Evolutionary conservation across 2,329 filamentous ascomycete genomes (phyloP).

Genomic region (Colletotrichum eleusines): DNA sequence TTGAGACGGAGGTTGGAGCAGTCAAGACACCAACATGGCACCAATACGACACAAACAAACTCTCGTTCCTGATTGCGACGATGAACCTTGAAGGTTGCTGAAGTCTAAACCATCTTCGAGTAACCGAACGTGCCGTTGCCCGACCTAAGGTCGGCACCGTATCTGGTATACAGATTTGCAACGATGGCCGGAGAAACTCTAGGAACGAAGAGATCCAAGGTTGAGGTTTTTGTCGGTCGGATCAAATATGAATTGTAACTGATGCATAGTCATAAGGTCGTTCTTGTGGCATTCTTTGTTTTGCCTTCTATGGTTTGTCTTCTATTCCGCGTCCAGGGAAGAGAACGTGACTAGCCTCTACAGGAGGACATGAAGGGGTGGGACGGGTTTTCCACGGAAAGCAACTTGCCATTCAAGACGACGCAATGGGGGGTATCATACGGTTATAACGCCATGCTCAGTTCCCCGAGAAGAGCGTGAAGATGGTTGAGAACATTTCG

Average conservation of each 20-base stretch:
- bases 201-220: slow-evolving; percentile 5
- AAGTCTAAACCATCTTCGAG: slow-evolving; percentile 25
- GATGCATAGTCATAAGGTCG: not conserved
- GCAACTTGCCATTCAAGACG: slow-evolving; percentile 18
- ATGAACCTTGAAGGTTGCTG: slow-evolving; percentile 2
- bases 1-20: slow-evolving; percentile 9
- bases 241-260: slow-evolving; percentile 13
- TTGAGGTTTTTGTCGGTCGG: slow-evolving; percentile 12
- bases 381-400: slow-evolving; percentile 3
- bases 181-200: not conserved
- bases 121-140: slow-evolving; percentile 1
- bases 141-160: slow-evolving; percentile 14
- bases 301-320: not conserved
- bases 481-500: slow-evolving; percentile 10
- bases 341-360: not conserved
- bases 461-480: slow-evolving; percentile 1
- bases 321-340: not conserved
- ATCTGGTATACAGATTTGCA: slow-evolving; percentile 7
- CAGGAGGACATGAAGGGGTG: not conserved
- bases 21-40: not conserved
- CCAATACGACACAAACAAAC: slow-evolving; percentile 13
- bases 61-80: slow-evolving; percentile 22
- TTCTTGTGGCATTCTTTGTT: not conserved
- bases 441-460: slow-evolving; percentile 21
- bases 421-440: slow-evolving; percentile 36